Conservation (phyloP, 495 filamentous ascomycete species). For the Lasiosphaeria miniovina region DNA sequence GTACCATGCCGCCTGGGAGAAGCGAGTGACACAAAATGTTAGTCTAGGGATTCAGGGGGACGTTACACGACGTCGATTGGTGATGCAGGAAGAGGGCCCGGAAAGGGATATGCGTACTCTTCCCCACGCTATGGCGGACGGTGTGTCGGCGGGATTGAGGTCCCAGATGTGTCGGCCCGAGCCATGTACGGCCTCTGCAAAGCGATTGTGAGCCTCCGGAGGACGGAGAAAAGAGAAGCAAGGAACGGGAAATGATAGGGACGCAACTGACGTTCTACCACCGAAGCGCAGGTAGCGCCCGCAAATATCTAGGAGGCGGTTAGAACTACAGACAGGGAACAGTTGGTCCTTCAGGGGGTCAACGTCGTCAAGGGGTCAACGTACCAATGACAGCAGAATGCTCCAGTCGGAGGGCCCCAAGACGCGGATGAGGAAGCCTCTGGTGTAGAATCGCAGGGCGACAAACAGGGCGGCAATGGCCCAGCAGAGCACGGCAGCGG, state of each 20-base stretch:
- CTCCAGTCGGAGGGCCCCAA: constrained; percentile 30
- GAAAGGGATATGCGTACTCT: constrained; percentile 17
- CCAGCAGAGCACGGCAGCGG: constrained; percentile 21
- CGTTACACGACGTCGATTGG: not conserved
- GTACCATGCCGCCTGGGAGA: constrained; percentile 28
- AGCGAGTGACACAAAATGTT: too few species aligned
- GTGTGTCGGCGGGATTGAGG: constrained; percentile 22
- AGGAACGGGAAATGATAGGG: not conserved
- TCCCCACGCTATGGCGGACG: constrained; percentile 22
- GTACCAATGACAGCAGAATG: constrained; percentile 28
- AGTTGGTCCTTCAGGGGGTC: not conserved
- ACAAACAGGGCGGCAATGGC: constrained; percentile 29
- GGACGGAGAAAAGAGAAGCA: too few species aligned
- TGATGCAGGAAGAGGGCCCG: not conserved
- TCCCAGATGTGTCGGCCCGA: constrained; percentile 31
- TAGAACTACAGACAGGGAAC: not conserved
- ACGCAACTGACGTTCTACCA: constrained; percentile 26
- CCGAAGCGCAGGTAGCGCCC: constrained; percentile 19
- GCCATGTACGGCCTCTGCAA: constrained; percentile 25
- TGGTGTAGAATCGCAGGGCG: constrained; percentile 30
- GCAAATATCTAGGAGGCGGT: constrained; percentile 19
- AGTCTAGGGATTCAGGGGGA: too few species aligned
- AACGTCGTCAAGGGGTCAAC: not conserved
- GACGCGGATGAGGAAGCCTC: constrained; percentile 23
- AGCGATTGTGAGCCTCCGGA: not conserved